Evolutionary conservation across 2,329 filamentous ascomycete genomes (phyloP), one percentile per base, ranked within the genome.

Genomic region (Blumeriella jaapii): DNA sequence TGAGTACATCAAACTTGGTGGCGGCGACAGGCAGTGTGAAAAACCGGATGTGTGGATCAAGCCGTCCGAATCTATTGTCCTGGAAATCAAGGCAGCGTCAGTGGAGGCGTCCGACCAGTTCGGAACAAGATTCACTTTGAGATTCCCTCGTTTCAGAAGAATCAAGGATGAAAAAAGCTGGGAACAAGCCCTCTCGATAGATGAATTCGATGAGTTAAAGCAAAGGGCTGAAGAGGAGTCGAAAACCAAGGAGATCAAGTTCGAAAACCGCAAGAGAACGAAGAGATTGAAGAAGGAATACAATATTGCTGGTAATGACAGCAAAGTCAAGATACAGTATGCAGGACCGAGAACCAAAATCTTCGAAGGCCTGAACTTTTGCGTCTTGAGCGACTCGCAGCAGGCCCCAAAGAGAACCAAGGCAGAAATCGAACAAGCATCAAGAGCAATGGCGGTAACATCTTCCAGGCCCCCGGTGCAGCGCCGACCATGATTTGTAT

Each of bases 11-110:
- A 81, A 87, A 51, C 71, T 96, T 2, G 87, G 75, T 3, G 85
- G 86, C 7, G 80, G 80, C 9, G 77, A 82, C 36, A 64, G 68
- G 6, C 58, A 91, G 51, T 66, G 71, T 42, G 89, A 96, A 57
- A 67, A 69, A 29, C 91, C 91, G 0, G 89, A 98, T 52, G 72
- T 87, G 34, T 98, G 87, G 87, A 96, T 98, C 52, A 78, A 80
- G 20, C 86, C 91, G 0, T 76, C 73, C 34, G 83, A 96, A 41
- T 95, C 87, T 0, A 59, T 98, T 11, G 85, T 98, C 1, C 50
- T 98, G 0, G 80, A 82, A 28, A 82, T 91, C 42, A 98, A 96
- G 59, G 91, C 87, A 3, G 80, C 89, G 1, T 83, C 78, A 13
- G 73, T 93, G 0, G 74, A 71, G 1, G 61, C 65, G 0, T 89